These are phyloP conservation scores for Apophysomyces trapeziformis DNA, from an alignment of 371 early-diverging fungal genomes.

Conservation along the genomic window DNA sequence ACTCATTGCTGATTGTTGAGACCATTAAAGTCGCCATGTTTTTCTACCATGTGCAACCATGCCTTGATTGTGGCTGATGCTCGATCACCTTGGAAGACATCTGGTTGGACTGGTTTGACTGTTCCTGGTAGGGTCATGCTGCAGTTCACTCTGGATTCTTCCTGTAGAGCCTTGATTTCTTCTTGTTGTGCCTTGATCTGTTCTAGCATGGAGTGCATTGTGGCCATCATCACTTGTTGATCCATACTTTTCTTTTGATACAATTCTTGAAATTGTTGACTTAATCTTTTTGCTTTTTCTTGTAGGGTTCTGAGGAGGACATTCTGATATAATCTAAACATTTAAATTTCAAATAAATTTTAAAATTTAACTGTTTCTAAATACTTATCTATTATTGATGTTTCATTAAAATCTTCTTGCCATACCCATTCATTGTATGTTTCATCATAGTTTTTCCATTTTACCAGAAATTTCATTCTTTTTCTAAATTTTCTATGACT, in stretches of 20 bases:
- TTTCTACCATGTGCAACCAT: constrained; percentile 15
- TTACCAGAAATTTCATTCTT: too few species aligned
- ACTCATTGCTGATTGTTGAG: constrained; percentile 14
- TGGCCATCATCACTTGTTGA: background rate
- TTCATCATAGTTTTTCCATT: too few species aligned
- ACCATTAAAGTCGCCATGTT: constrained; percentile 1
- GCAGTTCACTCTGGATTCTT: background rate
- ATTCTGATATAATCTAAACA: too few species aligned
- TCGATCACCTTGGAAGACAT: constrained; percentile 12
- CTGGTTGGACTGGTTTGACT: constrained; percentile 2
- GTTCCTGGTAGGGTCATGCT: background rate
- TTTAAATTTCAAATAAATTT: too few species aligned
- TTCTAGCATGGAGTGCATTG: constrained; percentile 7
- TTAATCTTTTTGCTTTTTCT: too few species aligned
- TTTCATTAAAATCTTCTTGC: too few species aligned
- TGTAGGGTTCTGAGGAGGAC: too few species aligned
- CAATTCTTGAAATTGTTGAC: background rate
- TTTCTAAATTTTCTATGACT: too few species aligned
- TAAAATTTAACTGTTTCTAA: too few species aligned
- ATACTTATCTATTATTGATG: too few species aligned
- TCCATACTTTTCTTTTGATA: background rate
- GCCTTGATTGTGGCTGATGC: constrained; percentile 2
- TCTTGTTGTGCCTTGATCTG: constrained; percentile 9
- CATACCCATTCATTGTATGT: too few species aligned
- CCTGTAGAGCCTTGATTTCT: background rate